Base-by-base conservation (phyloP, 805 yeast genomes). In the Blastobotrys peoriensis region DNA sequence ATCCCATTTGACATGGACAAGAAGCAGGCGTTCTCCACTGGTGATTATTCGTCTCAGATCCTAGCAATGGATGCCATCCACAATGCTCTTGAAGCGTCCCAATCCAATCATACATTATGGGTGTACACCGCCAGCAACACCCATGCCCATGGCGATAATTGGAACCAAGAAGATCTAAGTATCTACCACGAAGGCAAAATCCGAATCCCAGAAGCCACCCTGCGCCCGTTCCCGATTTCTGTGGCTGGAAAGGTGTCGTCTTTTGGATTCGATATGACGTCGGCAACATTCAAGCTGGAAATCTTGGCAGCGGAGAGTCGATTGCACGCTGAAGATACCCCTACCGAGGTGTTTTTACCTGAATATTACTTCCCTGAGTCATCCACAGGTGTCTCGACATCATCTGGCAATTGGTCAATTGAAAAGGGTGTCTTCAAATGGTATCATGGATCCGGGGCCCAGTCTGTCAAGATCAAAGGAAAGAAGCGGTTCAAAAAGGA, bases 1-100 rank as follows among this genome's bases (percentile, higher is more conserved):
- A 85, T 88, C 83, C 97, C 97, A 3, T 86, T 82, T 63, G 95
- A 89, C 62, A 85, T 89, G 96, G 88, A 88, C 60, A 71, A 76
- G 47, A 85, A 83, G 58, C 69, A 65, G 43, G 84, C 95, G 0
- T 87, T 75, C 55, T 59, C 61, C 1, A 70, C 68, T 47, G 84
- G 86, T 0, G 75, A 77, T 47, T 88, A 77, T 58, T 60, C 70
- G 3, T 70, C 86, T 1, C 96, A 89, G 55, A 81, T 82, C 5
- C 66, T 74, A 10, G 95, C 96, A 0, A 64, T 86, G 57, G 97
- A 89, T 65, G 94, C 95, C 0, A 57, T 87, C 35, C 73, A 81
- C 2, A 74, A 66, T 55, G 96, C 93, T 0, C 62, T 89, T 39
- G 97, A 89, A 59, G 81, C 81, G 1, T 71, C 76, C 46, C 74